phyloP scores from a whole-genome alignment of 2,329 filamentous ascomycete species.

The Botrytis byssoidea region DNA sequence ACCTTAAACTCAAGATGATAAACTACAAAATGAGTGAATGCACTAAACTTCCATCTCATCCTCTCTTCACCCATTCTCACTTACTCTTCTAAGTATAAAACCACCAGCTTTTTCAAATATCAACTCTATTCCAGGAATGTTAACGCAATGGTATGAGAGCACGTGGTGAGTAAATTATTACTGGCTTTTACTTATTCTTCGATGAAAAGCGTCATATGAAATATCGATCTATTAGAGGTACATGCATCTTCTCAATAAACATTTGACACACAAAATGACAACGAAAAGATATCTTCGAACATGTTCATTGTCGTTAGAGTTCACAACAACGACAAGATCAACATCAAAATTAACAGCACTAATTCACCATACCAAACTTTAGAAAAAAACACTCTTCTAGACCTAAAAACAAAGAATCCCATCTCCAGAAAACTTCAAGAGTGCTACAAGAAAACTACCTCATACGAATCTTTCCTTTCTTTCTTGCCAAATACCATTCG shows the following conservation, averaged over 20 bases:
- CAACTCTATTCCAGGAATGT: neutral
- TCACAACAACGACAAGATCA: neutral
- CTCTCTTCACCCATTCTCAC: neutral
- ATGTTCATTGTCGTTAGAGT: fast-evolving
- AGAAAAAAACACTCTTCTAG: neutral
- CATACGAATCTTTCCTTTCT: too few species aligned
- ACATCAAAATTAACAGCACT: too few species aligned
- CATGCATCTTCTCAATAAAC: neutral
- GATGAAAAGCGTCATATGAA: fast-evolving
- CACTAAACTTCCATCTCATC: neutral
- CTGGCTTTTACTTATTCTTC: neutral
- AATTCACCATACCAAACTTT: too few species aligned
- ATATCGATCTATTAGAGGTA: neutral
- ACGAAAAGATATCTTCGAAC: neutral
- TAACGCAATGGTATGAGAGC: fast-evolving
- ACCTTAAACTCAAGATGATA: neutral
- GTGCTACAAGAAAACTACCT: fast-evolving
- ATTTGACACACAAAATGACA: fast-evolving
- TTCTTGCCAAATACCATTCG: too few species aligned
- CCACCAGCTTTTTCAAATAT: neutral
- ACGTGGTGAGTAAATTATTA: too few species aligned
- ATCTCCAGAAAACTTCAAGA: neutral
- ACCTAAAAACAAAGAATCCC: neutral
- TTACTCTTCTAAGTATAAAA: neutral
- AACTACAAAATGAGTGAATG: neutral